phyloP scores from a whole-genome alignment of 441 rosid genomes.

The Populus tomentosa region DNA sequence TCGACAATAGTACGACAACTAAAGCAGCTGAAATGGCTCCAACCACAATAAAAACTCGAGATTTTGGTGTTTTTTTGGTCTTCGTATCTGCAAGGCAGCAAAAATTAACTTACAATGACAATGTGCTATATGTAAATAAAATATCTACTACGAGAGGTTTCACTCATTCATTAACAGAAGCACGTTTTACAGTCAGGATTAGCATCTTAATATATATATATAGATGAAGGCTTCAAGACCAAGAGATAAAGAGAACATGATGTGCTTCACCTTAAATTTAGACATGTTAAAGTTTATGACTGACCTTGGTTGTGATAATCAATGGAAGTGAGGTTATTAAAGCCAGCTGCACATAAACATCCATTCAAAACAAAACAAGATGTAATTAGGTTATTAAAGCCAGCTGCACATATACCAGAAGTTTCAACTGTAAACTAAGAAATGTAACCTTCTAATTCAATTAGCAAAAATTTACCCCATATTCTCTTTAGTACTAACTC shows the following conservation, averaged over 20 bases:
- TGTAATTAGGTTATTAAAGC: slow-evolving; percentile 1
- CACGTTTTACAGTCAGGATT: not conserved
- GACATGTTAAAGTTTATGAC: not conserved
- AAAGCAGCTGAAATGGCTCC: slow-evolving; percentile 1
- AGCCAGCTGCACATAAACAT: not conserved
- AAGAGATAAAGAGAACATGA: no score
- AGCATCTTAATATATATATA: not conserved
- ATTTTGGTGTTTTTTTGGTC: not conserved
- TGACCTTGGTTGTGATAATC: not conserved
- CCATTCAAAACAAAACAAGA: not conserved
- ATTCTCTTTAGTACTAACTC: not conserved
- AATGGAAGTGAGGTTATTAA: not conserved
- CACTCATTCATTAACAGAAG: not conserved
- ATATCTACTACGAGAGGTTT: not conserved
- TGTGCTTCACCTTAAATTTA: no score
- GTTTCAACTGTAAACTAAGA: no score
- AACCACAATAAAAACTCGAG: slow-evolving; percentile 1
- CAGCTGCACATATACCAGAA: not conserved
- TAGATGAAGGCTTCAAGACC: no score
- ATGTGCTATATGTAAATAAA: not conserved
- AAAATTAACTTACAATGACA: not conserved
- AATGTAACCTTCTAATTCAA: no score
- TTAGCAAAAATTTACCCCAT: not conserved
- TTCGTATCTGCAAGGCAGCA: not conserved
- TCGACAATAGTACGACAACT: not conserved